phyloP scores from a whole-genome alignment of 306 rosid genomes.

The Betula pendula region DNA sequence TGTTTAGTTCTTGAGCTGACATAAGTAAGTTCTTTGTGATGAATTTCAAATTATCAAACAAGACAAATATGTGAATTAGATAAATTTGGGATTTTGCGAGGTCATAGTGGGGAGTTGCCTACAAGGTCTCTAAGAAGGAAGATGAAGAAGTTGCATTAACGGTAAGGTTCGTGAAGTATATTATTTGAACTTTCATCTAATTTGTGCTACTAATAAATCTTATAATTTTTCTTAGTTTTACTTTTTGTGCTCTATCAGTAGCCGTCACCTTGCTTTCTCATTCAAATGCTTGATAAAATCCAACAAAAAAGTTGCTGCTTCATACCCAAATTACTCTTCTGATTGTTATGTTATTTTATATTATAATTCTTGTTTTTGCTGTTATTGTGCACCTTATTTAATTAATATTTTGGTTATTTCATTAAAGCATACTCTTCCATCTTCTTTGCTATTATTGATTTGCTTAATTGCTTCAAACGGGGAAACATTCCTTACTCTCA shows the following conservation, averaged over 20 bases:
- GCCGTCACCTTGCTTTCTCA: background rate
- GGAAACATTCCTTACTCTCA: background rate
- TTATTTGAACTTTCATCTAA: background rate
- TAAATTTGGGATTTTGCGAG: slow-evolving; percentile 37
- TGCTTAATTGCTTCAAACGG: background rate
- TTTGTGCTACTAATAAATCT: background rate
- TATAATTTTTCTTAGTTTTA: background rate
- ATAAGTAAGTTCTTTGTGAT: background rate
- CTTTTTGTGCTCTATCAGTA: background rate
- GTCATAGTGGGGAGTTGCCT: slow-evolving; percentile 89
- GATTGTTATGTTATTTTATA: background rate
- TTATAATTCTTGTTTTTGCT: too few species aligned
- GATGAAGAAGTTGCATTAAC: slow-evolving; percentile 72
- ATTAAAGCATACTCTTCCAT: background rate
- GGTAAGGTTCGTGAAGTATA: slow-evolving; percentile 39
- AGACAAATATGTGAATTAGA: slow-evolving; percentile 19
- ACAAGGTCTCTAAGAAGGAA: slow-evolving; percentile 73
- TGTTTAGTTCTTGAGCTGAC: background rate
- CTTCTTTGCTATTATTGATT: background rate
- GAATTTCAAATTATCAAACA: slow-evolving; percentile 25
- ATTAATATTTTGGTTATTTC: background rate
- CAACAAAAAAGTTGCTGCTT: background rate
- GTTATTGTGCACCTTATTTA: background rate
- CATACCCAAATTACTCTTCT: background rate
- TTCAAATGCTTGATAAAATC: background rate